Base-by-base conservation (phyloP, 768 basidiomycete species). In the Melanogaster broomeanus region DNA sequence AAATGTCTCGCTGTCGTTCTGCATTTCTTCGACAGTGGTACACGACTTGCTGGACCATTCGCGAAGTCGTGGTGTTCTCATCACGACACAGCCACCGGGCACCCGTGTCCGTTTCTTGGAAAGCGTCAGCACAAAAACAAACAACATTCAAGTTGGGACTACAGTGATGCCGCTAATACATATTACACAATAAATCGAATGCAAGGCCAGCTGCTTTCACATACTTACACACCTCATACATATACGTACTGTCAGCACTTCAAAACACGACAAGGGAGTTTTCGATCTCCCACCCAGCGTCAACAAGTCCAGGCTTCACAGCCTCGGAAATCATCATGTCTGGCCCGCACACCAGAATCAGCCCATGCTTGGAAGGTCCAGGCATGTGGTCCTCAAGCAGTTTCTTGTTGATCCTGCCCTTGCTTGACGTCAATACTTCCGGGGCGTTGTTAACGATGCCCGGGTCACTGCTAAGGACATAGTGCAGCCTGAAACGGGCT, bases 281-380 rank as follows among this genome's bases (percentile, higher is more conserved):
- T 25, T 63, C 63, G 6, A 73, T 48, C 49, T 76, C 67, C 72
- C 73, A 75, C 0, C 75, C 75, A 0, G 63, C 49, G 19, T 57
- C 58, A 16, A 48, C n/a, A 19, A 76, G 45, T 2, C 66, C 74
- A 0, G 67, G 64, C 51, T 64, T 65, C 15, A 75, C 57, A 2
- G 62, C 56, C 5, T 57, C 28, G 0, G 67, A 59, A 51, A 77
- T 67, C 71, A 79, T 69, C 6, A 64, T 61, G 8, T 70, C 69
- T 1, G 83, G 83, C 1, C 81, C 83, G 54, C 83, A 84, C 24
- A 76, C 71, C 11, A 79, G 66, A 13, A 82, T 60, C 33, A 83
- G 48, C 7, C 61, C 68, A 30, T 75, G 69, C 9, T 68, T 62
- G 18, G 61, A 61, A 0, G 77, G 73, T 8, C 50, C 9, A 12